Evolutionary conservation across 208 protist species (phyloP), one percentile per base, ranked within the genome.

Genomic region (Balamuthia mandrillaris): DNA sequence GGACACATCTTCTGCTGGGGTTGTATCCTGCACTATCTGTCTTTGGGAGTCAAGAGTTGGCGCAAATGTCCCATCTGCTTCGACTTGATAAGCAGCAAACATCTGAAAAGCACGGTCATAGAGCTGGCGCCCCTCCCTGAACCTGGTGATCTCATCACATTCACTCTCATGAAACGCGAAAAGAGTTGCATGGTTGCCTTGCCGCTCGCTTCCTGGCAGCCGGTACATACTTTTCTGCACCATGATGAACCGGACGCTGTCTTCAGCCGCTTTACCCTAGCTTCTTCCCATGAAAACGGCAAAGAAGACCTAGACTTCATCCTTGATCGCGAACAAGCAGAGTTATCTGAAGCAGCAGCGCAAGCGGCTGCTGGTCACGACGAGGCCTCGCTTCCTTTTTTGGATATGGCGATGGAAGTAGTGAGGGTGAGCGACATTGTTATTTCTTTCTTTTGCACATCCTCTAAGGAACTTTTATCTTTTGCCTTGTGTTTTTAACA

Each of bases 41-140:
- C 47, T 31, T 63, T 81, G 72, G 49, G 49, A 42, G 61, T 29
- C 37, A 56, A 63, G 72, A 51, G 49, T 12, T 81, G 72, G 72
- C 72, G 72, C 0, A 81, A 81, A 51, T 81, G 72, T 10, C 72
- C 72, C 29, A 81, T 81, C 12, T 81, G 72, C 72, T 81, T 81
- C 21, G 72, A 81, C 31, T 81, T 51, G 49, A 51, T 81, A n/a
- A 63, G 47, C 21, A 63, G 47, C 1, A 81, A 81, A 33, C 72
- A 61, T 33, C 52, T 81, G 18, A 81, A 81, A 39, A 56, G 49
- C 33, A 63, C 72, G 0, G 24, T 39, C 27, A 81, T 81, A 10
- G 72, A 81, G 47, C 42, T 63, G 1, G 72, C 61, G 7, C 29
- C 27, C 3, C 47, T 42, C 21, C 42, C 54, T 39, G 31, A 81